phyloP scores from a whole-genome alignment of 2,329 filamentous ascomycete species.

The Ambrosiella xylebori region DNA sequence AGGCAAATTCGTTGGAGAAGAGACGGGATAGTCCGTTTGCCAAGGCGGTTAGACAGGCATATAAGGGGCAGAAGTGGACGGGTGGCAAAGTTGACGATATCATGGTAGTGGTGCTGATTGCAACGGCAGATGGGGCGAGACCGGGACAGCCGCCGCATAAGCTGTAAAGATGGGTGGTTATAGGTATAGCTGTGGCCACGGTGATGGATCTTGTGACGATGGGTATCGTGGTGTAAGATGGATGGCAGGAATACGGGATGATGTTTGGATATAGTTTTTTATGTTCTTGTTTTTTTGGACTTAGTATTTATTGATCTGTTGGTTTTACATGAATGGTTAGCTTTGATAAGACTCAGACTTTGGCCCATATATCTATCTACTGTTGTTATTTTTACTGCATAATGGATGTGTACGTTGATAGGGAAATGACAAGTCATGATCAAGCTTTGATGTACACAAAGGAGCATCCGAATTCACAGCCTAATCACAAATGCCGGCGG shows the following conservation, averaged over 20 bases:
- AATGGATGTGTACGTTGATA: too few relatives aligned
- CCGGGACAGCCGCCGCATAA: neutral
- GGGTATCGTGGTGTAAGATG: too few relatives aligned
- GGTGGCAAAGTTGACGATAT: constrained; percentile 96
- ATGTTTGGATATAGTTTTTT: neutral
- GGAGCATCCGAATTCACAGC: too few relatives aligned
- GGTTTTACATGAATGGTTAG: neutral
- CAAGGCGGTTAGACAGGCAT: constrained; percentile 78
- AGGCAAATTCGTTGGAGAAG: constrained; percentile 64
- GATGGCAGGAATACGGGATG: neutral
- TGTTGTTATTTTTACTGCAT: too few relatives aligned
- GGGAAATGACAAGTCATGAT: too few relatives aligned
- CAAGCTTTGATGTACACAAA: too few relatives aligned
- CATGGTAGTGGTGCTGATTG: constrained; percentile 65
- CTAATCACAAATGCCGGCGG: neutral
- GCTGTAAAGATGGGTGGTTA: neutral
- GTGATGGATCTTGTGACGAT: too few relatives aligned
- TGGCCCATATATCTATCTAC: too few relatives aligned
- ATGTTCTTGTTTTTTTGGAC: neutral
- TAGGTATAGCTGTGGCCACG: neutral
- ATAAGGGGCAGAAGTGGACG: constrained; percentile 69
- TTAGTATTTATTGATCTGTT: neutral
- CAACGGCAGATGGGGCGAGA: constrained; percentile 39
- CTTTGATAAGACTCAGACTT: neutral
- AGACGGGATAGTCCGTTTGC: constrained; percentile 84